phyloP scores from a whole-genome alignment of 2,329 filamentous ascomycete species.

The Ophiostoma novo-ulmi region DNA sequence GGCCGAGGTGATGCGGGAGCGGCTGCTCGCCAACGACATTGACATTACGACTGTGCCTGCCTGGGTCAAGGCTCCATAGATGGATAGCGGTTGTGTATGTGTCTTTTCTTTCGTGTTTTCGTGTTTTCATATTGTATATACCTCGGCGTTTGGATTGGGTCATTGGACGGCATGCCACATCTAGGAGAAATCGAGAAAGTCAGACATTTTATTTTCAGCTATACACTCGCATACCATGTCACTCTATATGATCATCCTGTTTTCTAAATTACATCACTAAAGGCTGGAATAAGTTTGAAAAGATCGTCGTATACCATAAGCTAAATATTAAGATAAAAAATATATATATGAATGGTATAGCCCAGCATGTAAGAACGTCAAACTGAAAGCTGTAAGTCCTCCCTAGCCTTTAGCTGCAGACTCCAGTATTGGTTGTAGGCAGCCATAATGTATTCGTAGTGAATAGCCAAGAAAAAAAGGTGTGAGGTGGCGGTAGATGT shows the following conservation, averaged over 20 bases:
- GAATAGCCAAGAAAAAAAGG: background rate
- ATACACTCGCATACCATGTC: background rate
- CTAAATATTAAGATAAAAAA: background rate
- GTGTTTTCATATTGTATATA: conserved; percentile 15
- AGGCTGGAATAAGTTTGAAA: background rate
- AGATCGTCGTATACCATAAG: conserved; percentile 15
- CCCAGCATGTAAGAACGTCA: conserved; percentile 10
- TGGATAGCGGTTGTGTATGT: background rate
- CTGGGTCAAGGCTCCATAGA: conserved; percentile 32
- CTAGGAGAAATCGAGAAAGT: background rate
- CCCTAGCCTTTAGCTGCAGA: background rate
- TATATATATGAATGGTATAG: conserved; percentile 5
- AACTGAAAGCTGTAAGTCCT: conserved; percentile 3
- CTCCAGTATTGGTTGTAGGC: background rate
- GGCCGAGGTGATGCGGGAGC: conserved; percentile 61
- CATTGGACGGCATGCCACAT: background rate
- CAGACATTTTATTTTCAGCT: background rate
- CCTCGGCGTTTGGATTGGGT: conserved; percentile 5
- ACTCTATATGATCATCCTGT: background rate
- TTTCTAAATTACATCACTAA: background rate
- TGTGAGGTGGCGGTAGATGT: background rate
- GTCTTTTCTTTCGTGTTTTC: background rate
- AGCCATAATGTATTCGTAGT: background rate
- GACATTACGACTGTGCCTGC: conserved; percentile 41
- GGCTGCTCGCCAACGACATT: conserved; percentile 55